Base-by-base conservation (phyloP, 352 stramenopile species). In the Phytopythium boreale region DNA sequence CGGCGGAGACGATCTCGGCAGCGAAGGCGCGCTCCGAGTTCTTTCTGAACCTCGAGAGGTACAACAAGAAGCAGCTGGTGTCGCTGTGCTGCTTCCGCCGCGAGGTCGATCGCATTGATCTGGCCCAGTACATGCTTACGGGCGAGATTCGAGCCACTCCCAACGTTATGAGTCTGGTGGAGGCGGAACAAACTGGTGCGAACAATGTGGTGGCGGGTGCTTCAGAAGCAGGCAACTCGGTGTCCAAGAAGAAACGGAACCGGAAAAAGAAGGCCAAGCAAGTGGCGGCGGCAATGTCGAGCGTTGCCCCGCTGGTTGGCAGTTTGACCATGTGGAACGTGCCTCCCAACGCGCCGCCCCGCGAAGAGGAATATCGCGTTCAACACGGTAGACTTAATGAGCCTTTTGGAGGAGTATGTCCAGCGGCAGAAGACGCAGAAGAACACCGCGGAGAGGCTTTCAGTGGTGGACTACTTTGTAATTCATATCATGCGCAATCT, bases 311-410 rank as follows among this genome's bases (percentile, higher is more conserved):
- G 2, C 22, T 61, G 20, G 61, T 69, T 66, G 68, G 68, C 4
- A 74, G 53, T 49, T 47, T 71, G 14, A 68, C 68, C 4, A 74
- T 71, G 60, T 71, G 64, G 56, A 74, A 68, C 59, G 68, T 68
- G 59, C 68, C 64, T 59, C 5, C 47, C 10, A 49, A 39, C 8
- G 27, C 60, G 0, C 68, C 68, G 10, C 64, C 59, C 26, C 53
- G 71, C 0, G 4, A 65, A 29, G 60, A 56, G 2, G 65, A n/a
- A 67, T 20, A 39, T 66, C 43, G 64, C 59, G 2, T 56, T 74
- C 6, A 74, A 71, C 44, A 66, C 6, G 26, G 51, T 58, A 2
- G 22, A 58, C 29, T 58, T 58, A 19, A 27, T 41, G 26, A 29
- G 6, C 2, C 14, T 74, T 0, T 17, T 74, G 34, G 41, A 62